Evolutionary conservation across 2,329 filamentous ascomycete genomes (phyloP).

Genomic region (Penicillium sp.): DNA sequence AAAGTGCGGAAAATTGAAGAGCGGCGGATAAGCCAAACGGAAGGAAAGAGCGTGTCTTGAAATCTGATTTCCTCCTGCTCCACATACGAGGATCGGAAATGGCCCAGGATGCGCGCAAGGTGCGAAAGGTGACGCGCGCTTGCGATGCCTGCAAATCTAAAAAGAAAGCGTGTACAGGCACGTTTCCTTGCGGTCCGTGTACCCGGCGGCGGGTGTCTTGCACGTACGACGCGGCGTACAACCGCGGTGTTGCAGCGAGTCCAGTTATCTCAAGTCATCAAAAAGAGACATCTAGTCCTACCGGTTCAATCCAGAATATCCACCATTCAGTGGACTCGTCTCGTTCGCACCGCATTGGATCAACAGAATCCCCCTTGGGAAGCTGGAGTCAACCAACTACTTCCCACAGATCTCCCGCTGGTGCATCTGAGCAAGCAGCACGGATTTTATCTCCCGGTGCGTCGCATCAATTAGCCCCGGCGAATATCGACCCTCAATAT

Average conservation of each 20-base stretch:
- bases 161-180: conserved; percentile 28
- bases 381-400: background rate
- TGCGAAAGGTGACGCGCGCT: conserved; percentile 27
- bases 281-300: background rate
- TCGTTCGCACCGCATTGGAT: background rate
- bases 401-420: background rate
- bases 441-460: background rate
- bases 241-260: conserved; percentile 22
- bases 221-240: conserved; percentile 25
- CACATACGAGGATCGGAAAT: background rate
- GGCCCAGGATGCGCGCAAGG: conserved; percentile 13
- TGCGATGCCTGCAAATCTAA: conserved; percentile 28
- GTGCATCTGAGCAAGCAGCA: background rate
- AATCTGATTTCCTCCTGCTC: background rate
- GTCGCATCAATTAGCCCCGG: background rate
- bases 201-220: conserved; percentile 14
- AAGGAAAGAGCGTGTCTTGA: background rate
- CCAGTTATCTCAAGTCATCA: conserved; percentile 18
- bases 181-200: conserved; percentile 24
- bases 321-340: background rate
- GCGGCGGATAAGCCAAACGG: too few relatives aligned
- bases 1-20: too few relatives aligned
- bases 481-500: conserved; percentile 16
- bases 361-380: background rate
- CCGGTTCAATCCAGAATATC: background rate